A percentile compares a stretch with the other conserved stretches of the same genome.
These are phyloP conservation scores for Kwoniella dendrophila DNA, from an alignment of 768 basidiomycete genomes.

Conservation along the genomic window DNA sequence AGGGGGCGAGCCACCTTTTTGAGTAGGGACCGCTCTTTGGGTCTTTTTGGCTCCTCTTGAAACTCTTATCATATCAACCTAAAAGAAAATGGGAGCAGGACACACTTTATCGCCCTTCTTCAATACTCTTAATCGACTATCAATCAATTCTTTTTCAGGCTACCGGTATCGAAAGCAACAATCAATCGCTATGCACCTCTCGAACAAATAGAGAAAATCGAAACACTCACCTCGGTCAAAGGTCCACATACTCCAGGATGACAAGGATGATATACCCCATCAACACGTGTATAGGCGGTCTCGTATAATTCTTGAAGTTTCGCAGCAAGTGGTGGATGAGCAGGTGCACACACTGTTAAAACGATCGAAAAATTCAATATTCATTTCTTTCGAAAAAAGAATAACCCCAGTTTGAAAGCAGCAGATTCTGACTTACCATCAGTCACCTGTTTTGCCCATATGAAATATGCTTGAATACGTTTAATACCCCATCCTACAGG, in stretches of 20 bases:
- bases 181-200: too few relatives aligned
- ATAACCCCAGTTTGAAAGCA: neutral
- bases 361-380: neutral
- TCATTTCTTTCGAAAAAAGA: neutral
- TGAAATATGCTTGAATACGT: slow-evolving; percentile 53
- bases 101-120: slow-evolving; percentile 39
- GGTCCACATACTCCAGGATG: slow-evolving; percentile 47
- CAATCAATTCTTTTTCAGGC: slow-evolving; percentile 42
- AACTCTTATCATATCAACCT: too few relatives aligned
- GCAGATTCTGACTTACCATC: slow-evolving; percentile 34
- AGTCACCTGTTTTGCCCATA: slow-evolving; percentile 51
- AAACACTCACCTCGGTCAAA: slow-evolving; percentile 40
- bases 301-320: slow-evolving; percentile 44
- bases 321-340: slow-evolving; percentile 39
- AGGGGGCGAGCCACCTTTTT: too few relatives aligned
- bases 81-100: slow-evolving; percentile 44
- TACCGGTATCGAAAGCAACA: too few relatives aligned
- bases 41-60: too few relatives aligned
- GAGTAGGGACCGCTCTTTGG: too few relatives aligned
- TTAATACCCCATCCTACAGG: slow-evolving; percentile 53
- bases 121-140: slow-evolving; percentile 31
- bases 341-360: slow-evolving; percentile 37
- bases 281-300: slow-evolving; percentile 46
- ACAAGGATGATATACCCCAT: slow-evolving; percentile 45
- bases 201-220: too few relatives aligned